Base-by-base conservation (phyloP, 768 basidiomycete genomes). In the Calocybe cyanea region DNA sequence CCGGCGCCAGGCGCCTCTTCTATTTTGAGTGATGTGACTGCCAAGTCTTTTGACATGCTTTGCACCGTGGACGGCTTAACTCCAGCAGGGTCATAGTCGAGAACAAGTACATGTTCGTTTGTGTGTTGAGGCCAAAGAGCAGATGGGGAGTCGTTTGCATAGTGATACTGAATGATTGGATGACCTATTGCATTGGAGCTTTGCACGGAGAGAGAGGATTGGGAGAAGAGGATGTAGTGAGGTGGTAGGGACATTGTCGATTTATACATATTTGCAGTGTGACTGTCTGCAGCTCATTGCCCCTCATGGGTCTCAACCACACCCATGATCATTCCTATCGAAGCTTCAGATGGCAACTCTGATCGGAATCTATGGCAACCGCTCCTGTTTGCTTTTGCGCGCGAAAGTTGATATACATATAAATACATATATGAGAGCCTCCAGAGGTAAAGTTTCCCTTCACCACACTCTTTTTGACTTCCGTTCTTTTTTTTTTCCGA, bases 111-210 rank as follows among this genome's bases (percentile, higher is more conserved):
- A 54, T 85, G 85, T 60, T 89, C 87, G 41, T 77, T 71, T 9
- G 75, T 67, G 32, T 71, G 69, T 28, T 69, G 74, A 4, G 85
- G 82, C 32, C 88, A 64, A 10, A 91, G 64, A 9, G 77, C 63
- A n/a, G 79, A 63, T 2, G 87, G 82, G 0, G 83, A 73, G 57
- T 92, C 90, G 55, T 92, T 87, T 15, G 79, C 76, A 57, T 87
- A 92, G 55, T 87, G 85, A 60, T 91, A 91, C 54, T 91, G 84
- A 14, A 92, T 81, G 34, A 70, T 66, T 4, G 87, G 85, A 57
- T 92, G 89, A 9, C 74, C 65, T 40, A 87, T 69, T n/a, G 73
- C 67, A 21, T 68, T 68, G 23, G 65, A 52, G 21, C 55, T 59
- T 17, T 72, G 41, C 40, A 61, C 58, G 23, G 68, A 65, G 18